phyloP scores from a whole-genome alignment of 345 rosid species.

The Acer campestre region DNA sequence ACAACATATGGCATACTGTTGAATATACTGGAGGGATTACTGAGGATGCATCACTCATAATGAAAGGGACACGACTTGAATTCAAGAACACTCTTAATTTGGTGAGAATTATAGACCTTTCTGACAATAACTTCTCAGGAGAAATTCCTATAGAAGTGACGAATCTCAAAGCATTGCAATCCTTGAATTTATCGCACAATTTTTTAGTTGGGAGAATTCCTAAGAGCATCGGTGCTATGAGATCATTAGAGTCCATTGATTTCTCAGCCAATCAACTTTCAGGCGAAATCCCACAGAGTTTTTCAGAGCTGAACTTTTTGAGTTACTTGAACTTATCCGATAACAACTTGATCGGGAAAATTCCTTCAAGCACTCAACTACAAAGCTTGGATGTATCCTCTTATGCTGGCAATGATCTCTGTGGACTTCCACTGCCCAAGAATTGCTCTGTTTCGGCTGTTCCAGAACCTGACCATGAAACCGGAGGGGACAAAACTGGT shows the following conservation, averaged over 20 bases:
- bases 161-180: neutral
- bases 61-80: neutral
- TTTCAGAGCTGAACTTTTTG: neutral
- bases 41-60: neutral
- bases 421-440: neutral
- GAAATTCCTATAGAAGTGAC: constrained; percentile 2
- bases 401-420: constrained; percentile 11
- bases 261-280: constrained; percentile 5
- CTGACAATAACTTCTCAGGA: neutral
- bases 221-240: neutral
- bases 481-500: neutral
- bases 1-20: too few species aligned
- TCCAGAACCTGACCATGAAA: neutral
- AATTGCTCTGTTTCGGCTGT: neutral
- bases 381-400: neutral
- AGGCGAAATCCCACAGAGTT: constrained; percentile 12
- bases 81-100: neutral
- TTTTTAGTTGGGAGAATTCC: neutral
- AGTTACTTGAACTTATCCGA: neutral
- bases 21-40: neutral
- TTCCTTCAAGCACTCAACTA: constrained; percentile 1
- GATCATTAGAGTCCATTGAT: neutral
- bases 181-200: neutral
- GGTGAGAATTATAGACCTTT: constrained; percentile 6
- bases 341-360: neutral